Conservation (phyloP, 768 basidiomycete genomes). For the Russula sp. region DNA sequence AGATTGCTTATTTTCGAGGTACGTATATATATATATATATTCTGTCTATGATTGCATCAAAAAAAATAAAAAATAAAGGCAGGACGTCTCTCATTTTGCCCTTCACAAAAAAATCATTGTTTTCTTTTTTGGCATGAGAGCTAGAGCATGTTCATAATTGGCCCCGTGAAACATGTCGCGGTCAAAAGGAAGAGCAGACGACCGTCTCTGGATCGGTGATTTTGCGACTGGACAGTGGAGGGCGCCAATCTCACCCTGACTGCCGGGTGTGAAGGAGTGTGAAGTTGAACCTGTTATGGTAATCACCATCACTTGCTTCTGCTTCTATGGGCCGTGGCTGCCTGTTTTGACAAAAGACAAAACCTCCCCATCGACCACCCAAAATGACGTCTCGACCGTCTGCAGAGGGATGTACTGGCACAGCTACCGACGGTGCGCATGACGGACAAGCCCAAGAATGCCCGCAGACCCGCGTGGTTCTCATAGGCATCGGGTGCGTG, state of each 20-base stretch:
- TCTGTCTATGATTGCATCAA: too few species aligned
- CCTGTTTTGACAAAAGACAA: too few species aligned
- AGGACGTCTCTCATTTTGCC: too few species aligned
- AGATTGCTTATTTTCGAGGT: too few species aligned
- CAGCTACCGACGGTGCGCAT: background rate
- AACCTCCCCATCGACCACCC: background rate
- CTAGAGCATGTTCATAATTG: background rate
- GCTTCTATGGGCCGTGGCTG: background rate
- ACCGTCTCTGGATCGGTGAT: background rate
- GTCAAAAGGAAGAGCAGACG: background rate
- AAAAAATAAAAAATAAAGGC: too few species aligned
- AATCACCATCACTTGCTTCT: too few species aligned
- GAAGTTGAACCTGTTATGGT: too few species aligned
- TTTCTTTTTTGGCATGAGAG: background rate
- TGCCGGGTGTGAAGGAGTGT: too few species aligned
- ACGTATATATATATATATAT: too few species aligned
- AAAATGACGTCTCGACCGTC: background rate
- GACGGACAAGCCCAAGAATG: conserved; percentile 7
- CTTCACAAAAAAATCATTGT: background rate
- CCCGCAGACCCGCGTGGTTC: conserved; percentile 39
- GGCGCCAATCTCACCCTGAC: background rate
- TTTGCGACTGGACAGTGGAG: background rate
- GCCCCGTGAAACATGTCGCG: conserved; percentile 5
- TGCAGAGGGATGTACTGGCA: too few species aligned
- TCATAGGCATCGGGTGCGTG: conserved; percentile 33